These are phyloP conservation scores for Phytophthora vignae DNA, from an alignment of 352 stramenopile species.

Conservation along the genomic window DNA sequence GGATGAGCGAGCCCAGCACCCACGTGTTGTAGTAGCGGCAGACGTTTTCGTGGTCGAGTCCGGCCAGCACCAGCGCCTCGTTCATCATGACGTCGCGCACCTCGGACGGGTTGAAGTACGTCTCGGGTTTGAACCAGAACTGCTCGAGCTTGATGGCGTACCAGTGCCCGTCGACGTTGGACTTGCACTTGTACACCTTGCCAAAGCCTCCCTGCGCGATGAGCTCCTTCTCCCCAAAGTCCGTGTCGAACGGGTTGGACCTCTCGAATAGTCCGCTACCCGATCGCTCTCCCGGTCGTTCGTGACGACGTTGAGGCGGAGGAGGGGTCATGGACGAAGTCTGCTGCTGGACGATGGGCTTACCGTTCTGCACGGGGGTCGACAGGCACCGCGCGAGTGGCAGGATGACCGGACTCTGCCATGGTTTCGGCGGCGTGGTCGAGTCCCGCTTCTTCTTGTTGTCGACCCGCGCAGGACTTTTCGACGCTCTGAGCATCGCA, in stretches of 20 bases:
- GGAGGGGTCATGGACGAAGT: slow-evolving; percentile 7
- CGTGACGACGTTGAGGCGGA: slow-evolving; percentile 19
- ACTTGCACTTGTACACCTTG: slow-evolving; percentile 84
- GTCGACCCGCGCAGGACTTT: slow-evolving; percentile 4
- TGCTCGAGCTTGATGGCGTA: slow-evolving; percentile 87
- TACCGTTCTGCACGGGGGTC: slow-evolving; percentile 51
- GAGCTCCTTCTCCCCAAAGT: slow-evolving; percentile 75
- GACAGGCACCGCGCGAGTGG: slow-evolving; percentile 67
- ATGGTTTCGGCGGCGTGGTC: slow-evolving; percentile 30
- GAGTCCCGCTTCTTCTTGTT: slow-evolving; percentile 33
- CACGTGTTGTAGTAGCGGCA: slow-evolving; percentile 93
- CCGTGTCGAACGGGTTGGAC: slow-evolving; percentile 81
- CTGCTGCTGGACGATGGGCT: slow-evolving; percentile 11
- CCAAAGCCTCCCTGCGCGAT: slow-evolving; percentile 80
- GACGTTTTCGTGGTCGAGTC: slow-evolving; percentile 95
- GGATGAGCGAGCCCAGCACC: slow-evolving; percentile 75
- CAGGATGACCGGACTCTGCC: slow-evolving; percentile 41
- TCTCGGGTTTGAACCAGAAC: slow-evolving; percentile 87
- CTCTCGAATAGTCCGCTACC: slow-evolving; percentile 63
- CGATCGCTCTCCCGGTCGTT: slow-evolving; percentile 39
- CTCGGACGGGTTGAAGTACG: slow-evolving; percentile 76
- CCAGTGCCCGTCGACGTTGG: slow-evolving; percentile 68
- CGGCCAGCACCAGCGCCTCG: slow-evolving; percentile 92
- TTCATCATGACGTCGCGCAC: slow-evolving; percentile 93
- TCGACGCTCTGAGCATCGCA: slow-evolving; percentile 28